Percentiles rank a stretch among this genome's conserved stretches.
phyloP scores from a whole-genome alignment of 75 land plant genomes.

The Adiantum capillusveneris region DNA sequence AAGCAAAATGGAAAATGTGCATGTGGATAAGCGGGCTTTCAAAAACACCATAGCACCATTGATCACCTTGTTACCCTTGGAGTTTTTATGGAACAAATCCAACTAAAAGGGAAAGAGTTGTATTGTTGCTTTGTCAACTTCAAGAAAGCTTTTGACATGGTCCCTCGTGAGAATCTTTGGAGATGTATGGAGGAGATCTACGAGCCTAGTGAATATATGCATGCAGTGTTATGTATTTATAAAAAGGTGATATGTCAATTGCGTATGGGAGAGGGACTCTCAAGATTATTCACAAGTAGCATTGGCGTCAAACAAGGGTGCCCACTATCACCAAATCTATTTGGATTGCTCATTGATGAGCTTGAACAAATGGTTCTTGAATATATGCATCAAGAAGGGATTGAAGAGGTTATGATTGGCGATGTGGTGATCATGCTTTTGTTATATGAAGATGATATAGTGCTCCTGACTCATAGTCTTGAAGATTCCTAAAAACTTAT shows the following conservation, averaged over 20 bases:
- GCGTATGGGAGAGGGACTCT: background rate
- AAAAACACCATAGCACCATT: too few relatives aligned
- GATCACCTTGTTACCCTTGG: too few relatives aligned
- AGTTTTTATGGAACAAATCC: background rate
- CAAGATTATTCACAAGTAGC: background rate
- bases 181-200: background rate
- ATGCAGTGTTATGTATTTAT: background rate
- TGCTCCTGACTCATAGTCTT: background rate
- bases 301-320: background rate
- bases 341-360: background rate
- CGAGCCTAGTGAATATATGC: background rate
- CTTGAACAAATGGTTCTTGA: background rate
- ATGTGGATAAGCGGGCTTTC: too few relatives aligned
- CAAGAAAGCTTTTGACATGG: slow-evolving; percentile 3
- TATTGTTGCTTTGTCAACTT: too few relatives aligned
- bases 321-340: background rate
- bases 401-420: too few relatives aligned
- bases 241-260: background rate
- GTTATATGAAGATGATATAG: too few relatives aligned
- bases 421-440: too few relatives aligned
- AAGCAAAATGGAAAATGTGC: background rate
- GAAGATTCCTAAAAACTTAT: background rate
- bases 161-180: slow-evolving; percentile 6
- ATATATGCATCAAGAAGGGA: too few relatives aligned
- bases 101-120: background rate